Evolutionary conservation across 164 flowering plant genomes (phyloP).

Genomic region (Chimonanthus salicifolius): DNA sequence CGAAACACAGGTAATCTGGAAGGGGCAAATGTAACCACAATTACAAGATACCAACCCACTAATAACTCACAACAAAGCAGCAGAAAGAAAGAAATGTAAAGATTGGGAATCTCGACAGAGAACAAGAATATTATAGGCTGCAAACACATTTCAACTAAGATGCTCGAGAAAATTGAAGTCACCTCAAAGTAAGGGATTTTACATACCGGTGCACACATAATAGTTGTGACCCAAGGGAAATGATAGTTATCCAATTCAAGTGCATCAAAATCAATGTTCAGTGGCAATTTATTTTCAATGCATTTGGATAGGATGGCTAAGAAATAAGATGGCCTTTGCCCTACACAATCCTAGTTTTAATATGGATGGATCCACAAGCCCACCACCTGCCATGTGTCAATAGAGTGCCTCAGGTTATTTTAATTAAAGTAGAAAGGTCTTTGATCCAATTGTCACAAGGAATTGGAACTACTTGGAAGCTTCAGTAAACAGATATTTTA

Average conservation of each 20-base stretch:
- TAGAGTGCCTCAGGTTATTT: too few relatives aligned
- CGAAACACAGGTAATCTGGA: conserved; percentile 56
- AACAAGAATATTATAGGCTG: background rate
- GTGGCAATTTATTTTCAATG: too few relatives aligned
- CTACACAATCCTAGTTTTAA: too few relatives aligned
- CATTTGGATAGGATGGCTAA: too few relatives aligned
- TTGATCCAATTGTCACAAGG: background rate
- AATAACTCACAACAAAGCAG: background rate
- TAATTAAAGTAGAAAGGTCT: background rate
- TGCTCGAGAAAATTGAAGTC: background rate
- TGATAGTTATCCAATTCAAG: too few relatives aligned
- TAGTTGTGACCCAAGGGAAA: too few relatives aligned
- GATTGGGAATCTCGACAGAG: background rate
- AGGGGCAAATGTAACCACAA: conserved; percentile 10
- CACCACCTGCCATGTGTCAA: too few relatives aligned
- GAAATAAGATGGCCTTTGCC: too few relatives aligned
- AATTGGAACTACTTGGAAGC: background rate
- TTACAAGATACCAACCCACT: background rate
- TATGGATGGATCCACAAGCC: too few relatives aligned
- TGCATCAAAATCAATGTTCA: too few relatives aligned
- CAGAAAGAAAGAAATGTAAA: background rate
- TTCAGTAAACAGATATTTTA: background rate
- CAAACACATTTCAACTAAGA: too few relatives aligned
- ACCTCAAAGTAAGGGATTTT: background rate
- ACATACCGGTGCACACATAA: background rate